These are phyloP conservation scores for Populus tomentosa DNA, from an alignment of 441 rosid genomes.

Conservation along the genomic window DNA sequence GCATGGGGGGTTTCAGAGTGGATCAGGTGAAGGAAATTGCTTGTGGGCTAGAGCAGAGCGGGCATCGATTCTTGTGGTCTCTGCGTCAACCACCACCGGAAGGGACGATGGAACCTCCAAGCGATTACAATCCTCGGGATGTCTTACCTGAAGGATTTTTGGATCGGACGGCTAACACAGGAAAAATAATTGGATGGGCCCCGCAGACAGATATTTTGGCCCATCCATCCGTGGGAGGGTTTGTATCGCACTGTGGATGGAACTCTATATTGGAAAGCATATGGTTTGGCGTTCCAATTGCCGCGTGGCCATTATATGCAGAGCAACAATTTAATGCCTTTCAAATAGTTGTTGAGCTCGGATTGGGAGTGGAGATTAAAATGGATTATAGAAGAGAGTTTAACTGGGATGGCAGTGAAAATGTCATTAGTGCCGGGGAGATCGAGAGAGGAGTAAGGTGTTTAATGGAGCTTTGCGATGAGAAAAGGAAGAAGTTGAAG, in stretches of 20 bases:
- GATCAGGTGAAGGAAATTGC: background rate
- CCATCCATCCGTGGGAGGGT: background rate
- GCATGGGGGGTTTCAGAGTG: background rate
- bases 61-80: background rate
- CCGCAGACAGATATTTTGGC: background rate
- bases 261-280: constrained; percentile 19
- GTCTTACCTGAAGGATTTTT: background rate
- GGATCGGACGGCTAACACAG: background rate
- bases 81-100: background rate
- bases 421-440: too few relatives aligned
- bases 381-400: background rate
- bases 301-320: constrained; percentile 11
- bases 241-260: constrained; percentile 18
- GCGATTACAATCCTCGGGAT: background rate
- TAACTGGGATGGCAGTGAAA: too few relatives aligned
- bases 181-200: background rate
- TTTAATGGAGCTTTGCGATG: too few relatives aligned
- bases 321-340: constrained; percentile 31
- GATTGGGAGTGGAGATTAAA: constrained; percentile 23
- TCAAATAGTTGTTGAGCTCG: constrained; percentile 12
- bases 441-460: too few relatives aligned
- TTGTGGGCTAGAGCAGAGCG: background rate
- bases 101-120: background rate
- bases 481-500: too few relatives aligned
- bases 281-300: constrained; percentile 18